These are phyloP conservation scores for Orbilia blumenaviensis DNA, from an alignment of 2,329 filamentous ascomycete genomes.

Conservation along the genomic window DNA sequence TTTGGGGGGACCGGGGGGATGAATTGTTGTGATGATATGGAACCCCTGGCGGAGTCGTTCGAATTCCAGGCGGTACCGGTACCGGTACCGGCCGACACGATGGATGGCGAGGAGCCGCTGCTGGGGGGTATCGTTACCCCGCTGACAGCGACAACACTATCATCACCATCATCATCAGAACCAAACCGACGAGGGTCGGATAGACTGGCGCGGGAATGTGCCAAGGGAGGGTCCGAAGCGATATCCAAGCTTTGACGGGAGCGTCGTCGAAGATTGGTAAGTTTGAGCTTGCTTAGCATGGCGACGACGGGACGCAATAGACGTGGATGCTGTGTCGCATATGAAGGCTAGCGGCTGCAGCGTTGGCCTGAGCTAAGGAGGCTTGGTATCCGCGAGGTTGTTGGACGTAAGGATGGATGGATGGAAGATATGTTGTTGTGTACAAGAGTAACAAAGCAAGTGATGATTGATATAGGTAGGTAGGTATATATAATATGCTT, in stretches of 20 bases:
- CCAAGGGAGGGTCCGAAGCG: background rate
- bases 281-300: conserved; percentile 44
- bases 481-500: no score
- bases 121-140: conserved; percentile 1
- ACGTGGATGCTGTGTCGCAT: no score
- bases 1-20: conserved; percentile 9
- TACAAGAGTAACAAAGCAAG: no score
- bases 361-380: background rate
- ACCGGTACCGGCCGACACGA: background rate
- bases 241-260: conserved; percentile 27
- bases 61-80: background rate
- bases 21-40: conserved; percentile 37
- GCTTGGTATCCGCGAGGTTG: no score
- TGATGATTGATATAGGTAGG: no score
- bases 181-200: background rate
- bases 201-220: background rate
- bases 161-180: background rate
- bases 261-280: conserved; percentile 28
- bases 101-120: conserved; percentile 34
- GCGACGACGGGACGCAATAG: background rate
- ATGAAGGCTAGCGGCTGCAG: background rate
- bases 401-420: no score
- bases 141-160: no score
- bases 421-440: no score
- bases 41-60: conserved; percentile 20